Conservation (phyloP, 306 rosid species). For the Herpetospermum pedunculosum region DNA sequence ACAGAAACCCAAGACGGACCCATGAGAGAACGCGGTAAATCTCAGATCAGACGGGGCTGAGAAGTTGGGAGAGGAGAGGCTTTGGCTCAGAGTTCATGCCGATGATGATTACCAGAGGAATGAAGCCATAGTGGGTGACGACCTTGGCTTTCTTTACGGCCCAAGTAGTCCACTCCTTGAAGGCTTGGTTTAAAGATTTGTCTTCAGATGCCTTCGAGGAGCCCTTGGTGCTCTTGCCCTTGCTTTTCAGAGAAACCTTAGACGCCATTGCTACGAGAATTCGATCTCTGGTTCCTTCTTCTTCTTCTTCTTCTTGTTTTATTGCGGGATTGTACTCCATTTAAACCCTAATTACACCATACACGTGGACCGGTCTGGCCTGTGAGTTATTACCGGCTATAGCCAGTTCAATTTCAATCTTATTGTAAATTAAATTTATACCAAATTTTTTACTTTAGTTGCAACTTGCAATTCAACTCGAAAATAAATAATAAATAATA, state of each 20-base stretch:
- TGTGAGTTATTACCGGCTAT: not conserved
- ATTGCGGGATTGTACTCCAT: not conserved
- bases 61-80: slow-evolving; percentile 78
- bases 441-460: too few relatives aligned
- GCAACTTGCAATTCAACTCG: too few relatives aligned
- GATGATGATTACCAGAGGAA: slow-evolving; percentile 71
- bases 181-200: slow-evolving; percentile 19
- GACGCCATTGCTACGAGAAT: slow-evolving; percentile 43
- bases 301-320: not conserved
- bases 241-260: slow-evolving; percentile 53
- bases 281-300: not conserved
- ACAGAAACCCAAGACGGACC: slow-evolving; percentile 1
- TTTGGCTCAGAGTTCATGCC: slow-evolving; percentile 96
- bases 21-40: not conserved
- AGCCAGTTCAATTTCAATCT: not conserved
- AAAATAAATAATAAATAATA: too few relatives aligned
- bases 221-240: slow-evolving; percentile 56
- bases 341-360: not conserved
- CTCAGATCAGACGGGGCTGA: slow-evolving; percentile 73
- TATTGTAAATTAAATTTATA: too few relatives aligned
- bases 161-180: slow-evolving; percentile 89
- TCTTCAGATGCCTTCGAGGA: slow-evolving; percentile 39
- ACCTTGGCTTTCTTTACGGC: slow-evolving; percentile 66
- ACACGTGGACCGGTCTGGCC: not conserved
- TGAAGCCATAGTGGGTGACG: slow-evolving; percentile 80